phyloP scores from a whole-genome alignment of 2,329 filamentous ascomycete species.

The Colletotrichum endophyticum region DNA sequence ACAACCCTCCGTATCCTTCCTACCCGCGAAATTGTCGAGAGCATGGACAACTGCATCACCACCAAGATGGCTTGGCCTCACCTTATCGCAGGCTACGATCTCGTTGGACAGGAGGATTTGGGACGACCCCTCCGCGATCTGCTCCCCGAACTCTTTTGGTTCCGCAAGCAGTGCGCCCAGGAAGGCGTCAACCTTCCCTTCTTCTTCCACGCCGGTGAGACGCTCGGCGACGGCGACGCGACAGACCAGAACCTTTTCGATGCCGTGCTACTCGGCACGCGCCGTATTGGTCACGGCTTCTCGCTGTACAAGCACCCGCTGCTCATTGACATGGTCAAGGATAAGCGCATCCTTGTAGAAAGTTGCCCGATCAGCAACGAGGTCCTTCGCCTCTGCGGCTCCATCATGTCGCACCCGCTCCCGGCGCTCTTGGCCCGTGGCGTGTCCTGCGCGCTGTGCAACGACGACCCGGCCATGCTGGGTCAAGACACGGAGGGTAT shows the following conservation, averaged over 20 bases:
- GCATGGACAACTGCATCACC: constrained; percentile 81
- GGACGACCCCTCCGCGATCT: constrained; percentile 75
- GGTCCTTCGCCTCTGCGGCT: constrained; percentile 72
- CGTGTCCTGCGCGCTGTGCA: constrained; percentile 77
- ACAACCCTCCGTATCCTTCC: constrained; percentile 68
- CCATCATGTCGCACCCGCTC: constrained; percentile 74
- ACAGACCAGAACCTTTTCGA: constrained; percentile 71
- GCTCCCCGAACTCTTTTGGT: constrained; percentile 83
- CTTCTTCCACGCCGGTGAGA: constrained; percentile 88
- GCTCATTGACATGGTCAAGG: constrained; percentile 79
- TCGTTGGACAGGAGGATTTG: constrained; percentile 81
- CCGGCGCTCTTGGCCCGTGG: constrained; percentile 79
- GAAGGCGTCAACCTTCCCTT: constrained; percentile 80
- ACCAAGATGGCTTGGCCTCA: constrained; percentile 76
- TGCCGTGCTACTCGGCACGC: constrained; percentile 77
- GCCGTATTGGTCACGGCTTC: constrained; percentile 82
- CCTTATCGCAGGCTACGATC: constrained; percentile 79
- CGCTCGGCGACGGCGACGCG: constrained; percentile 54
- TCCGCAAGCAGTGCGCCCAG: constrained; percentile 77
- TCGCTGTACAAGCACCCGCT: constrained; percentile 84
- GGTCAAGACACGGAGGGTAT: constrained; percentile 78
- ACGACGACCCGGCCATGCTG: constrained; percentile 82
- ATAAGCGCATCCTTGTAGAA: constrained; percentile 81
- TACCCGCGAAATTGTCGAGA: constrained; percentile 70
- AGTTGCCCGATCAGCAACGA: constrained; percentile 85